Base-by-base conservation (phyloP, 2,329 filamentous ascomycete species). In the Colletotrichum destructivum region DNA sequence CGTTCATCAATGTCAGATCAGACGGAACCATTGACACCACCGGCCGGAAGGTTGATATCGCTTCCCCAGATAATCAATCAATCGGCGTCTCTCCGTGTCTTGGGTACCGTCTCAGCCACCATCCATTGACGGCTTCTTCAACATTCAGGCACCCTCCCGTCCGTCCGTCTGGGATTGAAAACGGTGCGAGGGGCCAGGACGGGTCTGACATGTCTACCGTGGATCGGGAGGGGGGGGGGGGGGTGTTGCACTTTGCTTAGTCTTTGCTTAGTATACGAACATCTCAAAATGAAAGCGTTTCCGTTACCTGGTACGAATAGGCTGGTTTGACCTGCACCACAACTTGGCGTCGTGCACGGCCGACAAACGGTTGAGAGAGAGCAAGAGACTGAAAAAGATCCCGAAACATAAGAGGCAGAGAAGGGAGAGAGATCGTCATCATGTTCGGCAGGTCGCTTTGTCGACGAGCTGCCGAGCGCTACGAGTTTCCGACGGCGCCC, bases 1-100 rank as follows among this genome's bases (percentile, higher is more conserved):
- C 52, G 64, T 46, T 47, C 64, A 71, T 62, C 44, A 71, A 54
- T 18, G 46, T 52, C 68, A 46, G 62, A 62, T 38, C 44, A 35
- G 44, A 31, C 31, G 31, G 52, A 71, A 68, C 68, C 2, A 42
- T n/a, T 62, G 57, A 49, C 42, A 51, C 68, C 23, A 44, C 68
- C 51, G 44, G 23, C 52, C 23, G 31, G 54, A n/a, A 23, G 42
- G 44, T 3, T 26, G n/a, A 49, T 26, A 52, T 38, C 21, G 35
- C 4, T 51, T 18, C 11, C 44, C 47, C 31, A 31, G 31, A 31
- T 7, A 40, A 59, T 31, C 35, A 57, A 63, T 62, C 63, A 66
- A 56, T 49, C 57, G 21, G 13, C 31, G 26, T 54, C 51, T 46
- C 13, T 35, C 23, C 21, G 51, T 31, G 23, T 62, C 57, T 62